A percentile compares a stretch with the other conserved stretches of the same genome.
phyloP scores from a whole-genome alignment of 23 red algal species.

The Gracilaria domingensis region DNA sequence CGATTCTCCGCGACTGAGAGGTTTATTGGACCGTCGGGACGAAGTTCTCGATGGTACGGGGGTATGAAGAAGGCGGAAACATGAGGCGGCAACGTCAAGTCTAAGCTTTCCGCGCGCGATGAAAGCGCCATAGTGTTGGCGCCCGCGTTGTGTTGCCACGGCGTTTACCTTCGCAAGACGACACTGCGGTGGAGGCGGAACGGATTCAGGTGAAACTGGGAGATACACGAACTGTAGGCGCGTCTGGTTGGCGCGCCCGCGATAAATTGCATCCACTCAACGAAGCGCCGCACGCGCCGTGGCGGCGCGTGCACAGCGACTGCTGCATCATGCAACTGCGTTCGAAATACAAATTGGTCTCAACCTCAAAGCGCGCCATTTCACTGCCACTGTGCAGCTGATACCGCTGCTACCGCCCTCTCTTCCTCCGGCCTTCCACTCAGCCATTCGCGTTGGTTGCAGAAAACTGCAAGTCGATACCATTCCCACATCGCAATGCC shows the following conservation, averaged over 20 bases:
- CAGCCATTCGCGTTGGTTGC: not conserved
- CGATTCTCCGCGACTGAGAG: constrained; percentile 88
- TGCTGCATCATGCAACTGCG: constrained; percentile 3
- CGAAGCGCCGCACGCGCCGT: not conserved
- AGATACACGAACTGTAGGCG: too few species aligned
- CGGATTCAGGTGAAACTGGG: too few species aligned
- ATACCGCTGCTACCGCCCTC: not conserved
- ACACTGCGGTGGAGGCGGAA: too few species aligned
- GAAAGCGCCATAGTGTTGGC: constrained; percentile 31
- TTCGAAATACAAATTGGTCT: constrained; percentile 30
- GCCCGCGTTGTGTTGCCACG: too few species aligned
- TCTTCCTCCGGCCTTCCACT: not conserved
- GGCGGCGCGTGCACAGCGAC: constrained; percentile 11
- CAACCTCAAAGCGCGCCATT: constrained; percentile 22
- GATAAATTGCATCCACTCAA: not conserved
- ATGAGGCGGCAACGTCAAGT: not conserved
- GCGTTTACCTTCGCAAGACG: too few species aligned
- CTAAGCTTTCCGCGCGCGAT: not conserved
- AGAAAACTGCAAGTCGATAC: not conserved
- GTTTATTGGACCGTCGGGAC: constrained; percentile 72
- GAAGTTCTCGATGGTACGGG: not conserved
- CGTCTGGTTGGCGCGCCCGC: too few species aligned
- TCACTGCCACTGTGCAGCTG: not conserved
- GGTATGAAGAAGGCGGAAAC: not conserved
- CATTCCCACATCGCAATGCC: not conserved